These are phyloP conservation scores for Chlorella sp. DNA, from an alignment of 139 green algal genomes.

Conservation along the genomic window DNA sequence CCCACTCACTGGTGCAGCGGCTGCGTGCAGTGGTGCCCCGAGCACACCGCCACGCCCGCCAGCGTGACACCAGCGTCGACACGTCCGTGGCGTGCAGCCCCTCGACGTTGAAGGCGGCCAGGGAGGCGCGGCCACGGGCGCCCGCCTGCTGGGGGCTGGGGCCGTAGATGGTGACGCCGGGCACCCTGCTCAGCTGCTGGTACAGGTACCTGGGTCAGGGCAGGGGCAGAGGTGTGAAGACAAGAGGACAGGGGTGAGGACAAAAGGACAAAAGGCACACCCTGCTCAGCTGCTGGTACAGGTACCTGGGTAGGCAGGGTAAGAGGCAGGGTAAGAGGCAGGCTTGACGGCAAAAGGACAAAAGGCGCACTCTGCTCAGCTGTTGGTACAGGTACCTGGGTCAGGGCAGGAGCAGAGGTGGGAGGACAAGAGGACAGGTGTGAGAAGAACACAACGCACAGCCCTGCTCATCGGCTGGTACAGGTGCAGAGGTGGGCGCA, in stretches of 20 bases:
- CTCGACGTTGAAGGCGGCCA: constrained; percentile 94
- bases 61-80: constrained; percentile 85
- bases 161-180: constrained; percentile 82
- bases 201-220: constrained; percentile 39
- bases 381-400: constrained; percentile 39
- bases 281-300: too few relatives aligned
- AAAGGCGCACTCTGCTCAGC: constrained; percentile 57
- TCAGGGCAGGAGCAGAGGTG: too few relatives aligned
- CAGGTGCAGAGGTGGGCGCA: too few relatives aligned
- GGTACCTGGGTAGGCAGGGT: too few relatives aligned
- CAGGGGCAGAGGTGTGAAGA: too few relatives aligned
- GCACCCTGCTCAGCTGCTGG: constrained; percentile 54
- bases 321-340: too few relatives aligned
- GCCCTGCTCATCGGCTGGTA: too few relatives aligned
- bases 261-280: too few relatives aligned
- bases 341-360: too few relatives aligned
- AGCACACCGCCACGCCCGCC: constrained; percentile 83
- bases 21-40: constrained; percentile 97
- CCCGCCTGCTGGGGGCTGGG: constrained; percentile 42
- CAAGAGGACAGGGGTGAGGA: too few relatives aligned
- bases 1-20: constrained; percentile 72
- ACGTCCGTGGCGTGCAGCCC: constrained; percentile 95
- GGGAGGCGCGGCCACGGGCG: constrained; percentile 46
- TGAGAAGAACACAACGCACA: too few relatives aligned
- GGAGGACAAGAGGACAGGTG: too few relatives aligned